Conservation (phyloP, 1,284 basidiomycete genomes). For the Cutaneotrichosporon curvatum region DNA sequence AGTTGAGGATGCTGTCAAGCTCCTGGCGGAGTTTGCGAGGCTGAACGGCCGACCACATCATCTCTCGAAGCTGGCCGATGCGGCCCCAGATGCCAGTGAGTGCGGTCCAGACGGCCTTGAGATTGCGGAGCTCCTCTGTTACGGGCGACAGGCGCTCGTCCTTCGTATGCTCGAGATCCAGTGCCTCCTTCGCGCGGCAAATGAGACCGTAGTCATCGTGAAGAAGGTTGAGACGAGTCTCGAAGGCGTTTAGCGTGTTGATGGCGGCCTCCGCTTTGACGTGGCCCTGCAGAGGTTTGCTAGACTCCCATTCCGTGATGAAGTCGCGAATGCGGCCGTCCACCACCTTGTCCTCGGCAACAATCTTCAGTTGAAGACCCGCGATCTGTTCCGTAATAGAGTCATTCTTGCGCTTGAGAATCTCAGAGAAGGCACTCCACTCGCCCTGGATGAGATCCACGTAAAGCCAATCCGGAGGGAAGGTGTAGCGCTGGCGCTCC, state of each 20-base stretch:
- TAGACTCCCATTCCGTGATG: conserved; percentile 78
- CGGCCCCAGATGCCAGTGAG: conserved; percentile 95
- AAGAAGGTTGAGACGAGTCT: conserved; percentile 77
- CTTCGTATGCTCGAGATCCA: conserved; percentile 82
- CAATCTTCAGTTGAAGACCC: conserved; percentile 93
- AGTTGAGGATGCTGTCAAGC: conserved; percentile 77
- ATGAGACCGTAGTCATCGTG: conserved; percentile 91
- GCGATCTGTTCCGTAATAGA: conserved; percentile 93
- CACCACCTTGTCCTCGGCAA: conserved; percentile 97
- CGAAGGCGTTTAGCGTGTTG: conserved; percentile 90
- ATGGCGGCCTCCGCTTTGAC: conserved; percentile 93
- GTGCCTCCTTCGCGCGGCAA: conserved; percentile 89
- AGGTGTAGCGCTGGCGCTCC: conserved; percentile 93
- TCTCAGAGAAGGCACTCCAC: conserved; percentile 98
- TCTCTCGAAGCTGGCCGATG: conserved; percentile 79
- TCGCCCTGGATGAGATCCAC: conserved; percentile 95
- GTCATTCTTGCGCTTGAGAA: conserved; percentile 94
- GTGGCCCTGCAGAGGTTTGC: conserved; percentile 80
- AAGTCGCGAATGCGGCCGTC: conserved; percentile 88
- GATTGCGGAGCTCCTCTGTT: conserved; percentile 87
- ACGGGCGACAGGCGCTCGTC: conserved; percentile 89
- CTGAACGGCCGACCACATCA: conserved; percentile 81
- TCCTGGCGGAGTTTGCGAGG: conserved; percentile 91
- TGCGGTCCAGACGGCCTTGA: conserved; percentile 98
- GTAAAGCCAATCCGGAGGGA: conserved; percentile 95